Conservation (phyloP, 2,329 filamentous ascomycete species). For the Colletotrichum tanaceti region DNA sequence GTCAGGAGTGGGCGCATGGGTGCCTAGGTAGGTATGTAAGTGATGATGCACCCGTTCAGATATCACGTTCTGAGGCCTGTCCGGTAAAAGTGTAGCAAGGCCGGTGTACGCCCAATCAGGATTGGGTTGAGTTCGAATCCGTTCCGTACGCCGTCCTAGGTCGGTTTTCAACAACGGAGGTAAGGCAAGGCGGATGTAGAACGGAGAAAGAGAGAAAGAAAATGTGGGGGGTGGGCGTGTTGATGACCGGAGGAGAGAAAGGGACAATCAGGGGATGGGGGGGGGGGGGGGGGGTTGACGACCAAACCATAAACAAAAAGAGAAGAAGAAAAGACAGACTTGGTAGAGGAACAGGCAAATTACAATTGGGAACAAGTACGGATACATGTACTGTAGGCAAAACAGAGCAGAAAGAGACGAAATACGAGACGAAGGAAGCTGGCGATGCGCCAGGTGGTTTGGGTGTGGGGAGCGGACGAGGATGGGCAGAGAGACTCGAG, state of each 20-base stretch:
- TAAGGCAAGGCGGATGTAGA: neutral
- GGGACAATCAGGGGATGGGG: constrained; percentile 2
- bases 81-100: neutral
- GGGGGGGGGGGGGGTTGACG: too few species aligned
- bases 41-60: constrained; percentile 3
- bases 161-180: constrained; percentile 25
- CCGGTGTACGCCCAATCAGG: neutral
- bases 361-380: too few species aligned
- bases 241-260: neutral
- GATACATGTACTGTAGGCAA: too few species aligned
- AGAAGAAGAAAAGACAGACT: constrained; percentile 5
- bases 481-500: constrained; percentile 1
- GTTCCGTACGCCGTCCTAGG: neutral
- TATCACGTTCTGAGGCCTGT: neutral
- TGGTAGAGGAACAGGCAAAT: too few species aligned
- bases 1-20: constrained; percentile 18
- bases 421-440: neutral
- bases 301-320: neutral
- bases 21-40: constrained; percentile 36
- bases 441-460: neutral
- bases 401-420: too few species aligned
- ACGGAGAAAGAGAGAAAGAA: neutral
- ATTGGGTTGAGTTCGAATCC: constrained; percentile 14
- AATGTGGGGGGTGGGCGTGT: neutral
- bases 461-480: constrained; percentile 6